phyloP scores from a whole-genome alignment of 257 asterid species.

The Phtheirospermum japonicum region DNA sequence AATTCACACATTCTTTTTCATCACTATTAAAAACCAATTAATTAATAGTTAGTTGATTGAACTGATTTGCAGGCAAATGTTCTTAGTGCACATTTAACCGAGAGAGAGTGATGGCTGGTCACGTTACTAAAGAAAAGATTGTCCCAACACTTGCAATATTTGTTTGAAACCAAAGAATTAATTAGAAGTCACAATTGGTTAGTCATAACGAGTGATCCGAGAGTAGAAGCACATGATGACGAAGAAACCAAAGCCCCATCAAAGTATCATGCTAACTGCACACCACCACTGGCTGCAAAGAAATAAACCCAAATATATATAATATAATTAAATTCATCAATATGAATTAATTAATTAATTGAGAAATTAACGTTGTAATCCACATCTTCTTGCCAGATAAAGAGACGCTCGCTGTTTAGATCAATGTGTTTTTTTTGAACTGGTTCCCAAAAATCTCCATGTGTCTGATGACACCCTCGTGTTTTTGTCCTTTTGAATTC shows the following conservation, averaged over 20 bases:
- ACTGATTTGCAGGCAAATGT: no score
- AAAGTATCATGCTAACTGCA: constrained; percentile 40
- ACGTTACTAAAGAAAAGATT: no score
- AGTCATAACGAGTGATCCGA: constrained; percentile 57
- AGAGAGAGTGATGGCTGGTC: no score
- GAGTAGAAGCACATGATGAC: constrained; percentile 57
- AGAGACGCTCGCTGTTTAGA: constrained; percentile 13
- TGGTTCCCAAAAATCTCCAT: constrained; percentile 45
- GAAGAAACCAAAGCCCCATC: constrained; percentile 59
- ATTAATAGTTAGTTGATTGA: no score
- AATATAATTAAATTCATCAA: neutral
- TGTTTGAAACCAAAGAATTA: neutral
- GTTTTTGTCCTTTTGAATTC: constrained; percentile 24
- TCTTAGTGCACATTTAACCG: no score
- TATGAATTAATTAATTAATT: constrained; percentile 1
- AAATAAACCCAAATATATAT: neutral
- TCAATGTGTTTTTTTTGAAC: constrained; percentile 41
- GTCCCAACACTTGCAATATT: no score
- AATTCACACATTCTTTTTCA: no score
- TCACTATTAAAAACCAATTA: no score
- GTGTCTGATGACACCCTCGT: constrained; percentile 36
- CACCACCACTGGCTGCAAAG: constrained; percentile 15
- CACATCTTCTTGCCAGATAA: constrained; percentile 27
- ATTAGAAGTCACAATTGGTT: neutral
- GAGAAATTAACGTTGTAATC: constrained; percentile 19